Evolutionary conservation across 495 filamentous ascomycete species (phyloP).

Genomic region (Neurospora tetrasperma): DNA sequence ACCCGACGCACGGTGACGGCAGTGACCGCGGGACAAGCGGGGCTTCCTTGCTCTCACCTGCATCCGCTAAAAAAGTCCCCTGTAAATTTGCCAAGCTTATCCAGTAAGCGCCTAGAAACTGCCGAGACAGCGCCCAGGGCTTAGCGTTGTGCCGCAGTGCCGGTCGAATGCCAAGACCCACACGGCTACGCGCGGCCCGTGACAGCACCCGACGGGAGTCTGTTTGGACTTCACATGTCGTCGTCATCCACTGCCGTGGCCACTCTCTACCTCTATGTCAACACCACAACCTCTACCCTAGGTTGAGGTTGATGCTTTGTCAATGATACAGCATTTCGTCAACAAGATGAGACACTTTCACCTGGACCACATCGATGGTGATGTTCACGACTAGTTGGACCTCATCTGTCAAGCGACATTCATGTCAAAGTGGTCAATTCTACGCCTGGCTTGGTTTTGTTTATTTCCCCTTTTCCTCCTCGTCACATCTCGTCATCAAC

Average conservation of each 20-base stretch:
- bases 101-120: neutral
- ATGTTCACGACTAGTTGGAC: neutral
- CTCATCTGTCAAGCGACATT: neutral
- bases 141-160: neutral
- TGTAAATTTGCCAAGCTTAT: neutral
- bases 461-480: neutral
- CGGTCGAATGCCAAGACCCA: neutral
- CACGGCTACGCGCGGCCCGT: neutral
- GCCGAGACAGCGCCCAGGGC: neutral
- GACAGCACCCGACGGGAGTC: neutral
- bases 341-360: neutral
- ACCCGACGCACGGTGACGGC: neutral
- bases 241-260: too few species aligned
- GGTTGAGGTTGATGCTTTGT: neutral
- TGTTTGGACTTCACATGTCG: neutral
- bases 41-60: too few species aligned
- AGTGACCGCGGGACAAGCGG: neutral
- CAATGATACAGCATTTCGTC: neutral
- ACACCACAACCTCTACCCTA: neutral
- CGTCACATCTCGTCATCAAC: neutral
- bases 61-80: neutral
- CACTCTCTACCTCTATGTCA: too few species aligned
- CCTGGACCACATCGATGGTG: neutral
- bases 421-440: neutral
- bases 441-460: neutral